Evolutionary conservation across 352 stramenopile species (phyloP).

Genomic region (Stramenopiles sp.): DNA sequence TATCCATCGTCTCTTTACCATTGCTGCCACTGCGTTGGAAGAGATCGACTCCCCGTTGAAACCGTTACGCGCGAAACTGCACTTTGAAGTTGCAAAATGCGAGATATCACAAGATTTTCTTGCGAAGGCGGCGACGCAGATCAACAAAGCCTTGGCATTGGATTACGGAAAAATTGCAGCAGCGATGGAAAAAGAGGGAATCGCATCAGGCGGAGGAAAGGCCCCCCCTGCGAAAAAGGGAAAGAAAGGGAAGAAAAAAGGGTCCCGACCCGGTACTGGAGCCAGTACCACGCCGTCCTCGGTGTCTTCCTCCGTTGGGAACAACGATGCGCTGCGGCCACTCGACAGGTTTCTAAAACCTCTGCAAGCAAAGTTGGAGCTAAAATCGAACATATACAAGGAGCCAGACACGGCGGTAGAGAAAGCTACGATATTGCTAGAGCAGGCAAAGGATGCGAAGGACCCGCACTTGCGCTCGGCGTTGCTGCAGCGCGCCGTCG

Average conservation of each 20-base stretch:
- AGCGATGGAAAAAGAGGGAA: background rate
- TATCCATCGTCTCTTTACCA: constrained; percentile 40
- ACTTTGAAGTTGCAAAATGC: constrained; percentile 57
- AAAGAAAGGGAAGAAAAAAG: background rate
- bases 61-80: constrained; percentile 43
- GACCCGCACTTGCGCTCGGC: constrained; percentile 26
- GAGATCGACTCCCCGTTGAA: constrained; percentile 53
- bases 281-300: background rate
- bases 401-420: constrained; percentile 29
- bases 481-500: constrained; percentile 21
- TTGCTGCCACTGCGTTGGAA: constrained; percentile 39
- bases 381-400: constrained; percentile 37
- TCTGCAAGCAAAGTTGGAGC: constrained; percentile 36
- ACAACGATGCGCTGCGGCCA: constrained; percentile 27
- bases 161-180: constrained; percentile 33
- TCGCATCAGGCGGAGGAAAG: background rate
- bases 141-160: constrained; percentile 35
- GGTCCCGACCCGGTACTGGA: background rate
- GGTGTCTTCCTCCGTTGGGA: constrained; percentile 20
- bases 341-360: constrained; percentile 45
- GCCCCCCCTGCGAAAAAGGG: background rate
- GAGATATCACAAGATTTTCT: constrained; percentile 57
- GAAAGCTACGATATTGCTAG: constrained; percentile 35
- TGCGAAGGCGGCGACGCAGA: constrained; percentile 42
- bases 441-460: constrained; percentile 45